Evolutionary conservation across 2,329 filamentous ascomycete species (phyloP), one percentile per base, ranked within the genome.

Genomic region (Aspergillus carbonarius): DNA sequence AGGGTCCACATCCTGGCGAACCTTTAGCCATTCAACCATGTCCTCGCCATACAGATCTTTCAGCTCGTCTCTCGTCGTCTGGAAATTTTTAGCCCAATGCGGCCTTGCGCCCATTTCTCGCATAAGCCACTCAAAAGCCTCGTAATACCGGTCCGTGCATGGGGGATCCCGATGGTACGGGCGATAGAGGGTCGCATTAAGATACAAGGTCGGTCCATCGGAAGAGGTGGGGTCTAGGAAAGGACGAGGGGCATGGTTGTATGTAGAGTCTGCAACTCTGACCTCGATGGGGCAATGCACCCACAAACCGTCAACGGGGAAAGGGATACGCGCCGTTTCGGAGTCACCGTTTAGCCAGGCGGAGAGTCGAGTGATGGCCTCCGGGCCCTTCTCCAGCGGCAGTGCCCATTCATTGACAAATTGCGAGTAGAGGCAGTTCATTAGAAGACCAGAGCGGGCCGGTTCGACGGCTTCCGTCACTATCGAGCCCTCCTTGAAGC

Each of bases 361-460:
- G 39, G 88, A 90, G 12, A 99, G 83, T 9, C 95, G 87, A 32
- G 81, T 83, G 44, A 99, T 85, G 7, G 92, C 93, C 76, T 97
- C 93, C 13, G 93, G 93, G 0, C 95, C 95, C 65, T 89, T 89
- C 63, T 86, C 81, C 1, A 99, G 82, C 1, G 95, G 93, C 6
- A 99, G 83, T 0, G 93, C 93, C 95, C 95, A 99, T 74, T 99
- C 95, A 74, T 99, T 97, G 64, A 99, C 95, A 68, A 92, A 96
- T 72, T 99, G 95, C n/a, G 90, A 93, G 80, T 97, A 99, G 5
- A 98, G 84, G 70, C 95, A 99, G 79, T 99, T 95, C 90, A 99
- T 93, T 54, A 97, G 82, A 47, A 98, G 84, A 12, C 92, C 93
- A 63, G 88, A 81, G 60, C 89, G 86, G 63, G 89, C 90, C 20